Evolutionary conservation across 2,329 filamentous ascomycete species (phyloP).

Genomic region (Knoxdaviesia capensis): DNA sequence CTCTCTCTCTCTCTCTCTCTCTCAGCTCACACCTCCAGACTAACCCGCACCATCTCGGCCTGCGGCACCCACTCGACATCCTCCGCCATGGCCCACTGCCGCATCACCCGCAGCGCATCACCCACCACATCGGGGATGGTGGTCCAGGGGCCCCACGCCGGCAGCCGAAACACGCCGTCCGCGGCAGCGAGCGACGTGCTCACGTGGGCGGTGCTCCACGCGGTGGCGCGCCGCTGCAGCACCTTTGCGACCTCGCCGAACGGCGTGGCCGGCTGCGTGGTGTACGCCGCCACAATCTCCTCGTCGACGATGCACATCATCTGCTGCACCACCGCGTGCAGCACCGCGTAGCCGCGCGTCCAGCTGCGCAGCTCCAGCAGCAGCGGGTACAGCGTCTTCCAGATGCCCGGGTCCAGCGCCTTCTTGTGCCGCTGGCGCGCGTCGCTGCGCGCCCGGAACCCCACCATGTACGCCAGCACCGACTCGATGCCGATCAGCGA

Average conservation of each 20-base stretch:
- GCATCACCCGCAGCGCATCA: constrained; percentile 18
- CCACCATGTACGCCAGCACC: constrained; percentile 30
- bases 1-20: background rate
- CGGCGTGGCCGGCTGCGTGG: constrained; percentile 8
- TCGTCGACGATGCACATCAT: constrained; percentile 24
- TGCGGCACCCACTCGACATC: constrained; percentile 24
- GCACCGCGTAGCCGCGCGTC: constrained; percentile 15
- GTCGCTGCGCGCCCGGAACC: constrained; percentile 28
- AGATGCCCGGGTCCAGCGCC: constrained; percentile 18
- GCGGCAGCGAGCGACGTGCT: constrained; percentile 9
- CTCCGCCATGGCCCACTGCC: constrained; percentile 22
- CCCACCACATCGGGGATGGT: constrained; percentile 22
- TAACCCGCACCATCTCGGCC: constrained; percentile 22
- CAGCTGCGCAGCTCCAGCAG: constrained; percentile 17
- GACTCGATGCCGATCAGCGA: constrained; percentile 26
- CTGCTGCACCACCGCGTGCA: constrained; percentile 21
- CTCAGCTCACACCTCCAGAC: background rate
- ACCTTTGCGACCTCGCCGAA: constrained; percentile 11
- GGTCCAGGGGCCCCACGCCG: constrained; percentile 19
- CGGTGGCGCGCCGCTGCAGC: constrained; percentile 3
- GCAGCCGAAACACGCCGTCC: background rate
- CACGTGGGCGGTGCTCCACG: constrained; percentile 8
- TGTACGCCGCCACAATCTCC: constrained; percentile 20
- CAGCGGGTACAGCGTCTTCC: constrained; percentile 24
- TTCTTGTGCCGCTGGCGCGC: constrained; percentile 22